Base-by-base conservation (phyloP, 306 rosid species). In the Boehmeria nivea region DNA sequence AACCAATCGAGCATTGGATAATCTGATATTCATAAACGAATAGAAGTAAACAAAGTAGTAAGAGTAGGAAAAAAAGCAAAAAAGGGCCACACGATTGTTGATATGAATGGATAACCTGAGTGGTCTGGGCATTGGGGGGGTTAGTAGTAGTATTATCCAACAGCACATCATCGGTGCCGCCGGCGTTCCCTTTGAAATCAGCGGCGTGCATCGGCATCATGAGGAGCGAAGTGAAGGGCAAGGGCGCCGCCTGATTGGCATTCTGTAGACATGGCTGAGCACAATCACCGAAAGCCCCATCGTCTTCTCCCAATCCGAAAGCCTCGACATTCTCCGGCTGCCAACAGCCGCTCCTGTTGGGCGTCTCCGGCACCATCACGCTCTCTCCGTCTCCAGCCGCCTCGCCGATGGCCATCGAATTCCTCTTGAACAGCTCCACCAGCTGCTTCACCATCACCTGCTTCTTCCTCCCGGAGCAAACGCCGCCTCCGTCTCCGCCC, bases 391-490 rank as follows among this genome's bases (percentile, higher is more conserved):
- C 48, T 5, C 45, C 68, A 15, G 52, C 57, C 3, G 54, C 57
- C 2, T n/a, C 72, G 2, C 37, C 55, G 24, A 42, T 71, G 36
- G 26, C 63, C 59, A 45, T 33, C 21, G 51, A 74, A 44, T 72
- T 78, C 72, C 80, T 71, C 66, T 54, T 80, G 10, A 71, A 71
- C 69, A 83, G 63, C 70, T 80, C 80, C 63, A 72, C 43, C 66
- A 83, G 42, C 76, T 83, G 91, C 87, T 77, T 80, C n/a, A 63
- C 57, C 45, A 83, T 57, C 31, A 71, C 70, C 20, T 69, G 82
- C 72, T 73, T 74, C 33, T 75, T 73, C 70, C 67, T 83, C 70
- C 84, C 86, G 55, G 69, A 59, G 57, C 66, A 37, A 8, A 56
- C 68, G 20, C n/a, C n/a, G n/a, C n/a, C n/a, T n/a, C n/a, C n/a